Evolutionary conservation across 2,329 filamentous ascomycete species (phyloP), one percentile per base, ranked within the genome.

Genomic region (Beauveria pseudobassiana): DNA sequence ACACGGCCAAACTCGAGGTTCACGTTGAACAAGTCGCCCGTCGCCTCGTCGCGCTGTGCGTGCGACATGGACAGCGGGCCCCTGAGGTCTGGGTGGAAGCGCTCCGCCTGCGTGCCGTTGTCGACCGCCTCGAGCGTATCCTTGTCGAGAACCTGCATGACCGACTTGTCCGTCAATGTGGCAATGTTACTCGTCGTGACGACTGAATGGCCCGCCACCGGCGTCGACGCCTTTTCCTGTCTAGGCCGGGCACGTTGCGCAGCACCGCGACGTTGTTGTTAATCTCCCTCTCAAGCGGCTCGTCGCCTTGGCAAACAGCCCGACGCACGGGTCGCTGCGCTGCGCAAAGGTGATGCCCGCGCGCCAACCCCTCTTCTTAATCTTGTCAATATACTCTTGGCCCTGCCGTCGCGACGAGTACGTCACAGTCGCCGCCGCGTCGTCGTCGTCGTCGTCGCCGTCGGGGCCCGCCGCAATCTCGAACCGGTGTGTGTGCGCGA

Each of bases 11-110:
- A 68, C 0, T 83, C 78, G 16, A 90, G 80, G 67, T 92, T 92
- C 75, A 83, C 91, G 70, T 91, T 92, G 77, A 82, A 91, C 12
- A 88, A 69, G 64, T 92, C 88, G 18, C 89, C 88, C 0, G 86
- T 91, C 0, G 72, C 69, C 0, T 86, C 86, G 69, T 91, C 88
- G 1, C 80, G 80, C 59, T 86, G 83, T 0, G 86, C 83, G 70
- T 93, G 89, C 0, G 89, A 81, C 26, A 80, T 83, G 5, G 86
- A 84, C 14, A 88, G 69, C 0, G 80, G 81, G 0, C 89, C 89
- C n/a, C 76, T 82, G 10, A 92, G 77, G 0, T 81, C 77, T 0
- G 87, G 86, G 69, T 92, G 86, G 9, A 92, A 76, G 2, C 69
- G 69, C 1, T 67, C 67, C 1, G 67, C 67, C 67, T 91, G 88